Base-by-base conservation (phyloP, 169 alveolate genomes). In the Eimeria acervulina region DNA sequence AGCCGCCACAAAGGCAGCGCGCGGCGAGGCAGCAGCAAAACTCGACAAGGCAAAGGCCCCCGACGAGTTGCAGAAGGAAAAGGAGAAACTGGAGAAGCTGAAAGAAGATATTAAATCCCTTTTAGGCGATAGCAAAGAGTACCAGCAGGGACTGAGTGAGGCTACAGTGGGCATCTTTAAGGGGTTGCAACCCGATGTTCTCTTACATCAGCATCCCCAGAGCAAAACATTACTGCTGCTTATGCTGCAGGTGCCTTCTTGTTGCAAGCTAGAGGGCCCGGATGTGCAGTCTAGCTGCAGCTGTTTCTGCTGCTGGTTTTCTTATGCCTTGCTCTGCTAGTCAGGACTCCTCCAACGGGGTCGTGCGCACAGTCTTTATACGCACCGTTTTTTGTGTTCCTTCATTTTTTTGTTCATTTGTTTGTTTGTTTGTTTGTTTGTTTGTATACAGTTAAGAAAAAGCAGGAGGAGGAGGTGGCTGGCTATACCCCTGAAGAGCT, bases 1-100 rank as follows among this genome's bases (percentile, higher is more conserved):
- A 52, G 93, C 93, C 12, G 93, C 93, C 28, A 61, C 93, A 17
- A 28, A 12, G 59, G 81, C 80, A 17, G 93, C 93, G n/a, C 52
- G 80, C 23, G 80, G 38, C 7, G 93, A 85, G 38, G 93, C 93
- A 31, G 93, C 93, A 33, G 80, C 76, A 1, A 85, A 61, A 36
- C 93, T 52, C 12, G 93, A 85, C 31, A 38, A 85, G 31, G 33
- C 61, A 0, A 85, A 85, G 81, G 26, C 74, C 36, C 66, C 93
- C 19, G 93, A 85, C 13, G 93, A 85, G 26, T 21, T 85, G 21
- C 55, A 85, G 61, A 85, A 85, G 42, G 93, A 52, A 59, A 85
- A 85, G 40, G 93, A 85, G 28, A 44, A 38, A 26, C 51, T 52
- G 44, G 66, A 31, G 47, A 40, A 61, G 23, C 93, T 85, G 15